phyloP scores from a whole-genome alignment of 768 basidiomycete species.

The Rhodosporidiobolus sp. region DNA sequence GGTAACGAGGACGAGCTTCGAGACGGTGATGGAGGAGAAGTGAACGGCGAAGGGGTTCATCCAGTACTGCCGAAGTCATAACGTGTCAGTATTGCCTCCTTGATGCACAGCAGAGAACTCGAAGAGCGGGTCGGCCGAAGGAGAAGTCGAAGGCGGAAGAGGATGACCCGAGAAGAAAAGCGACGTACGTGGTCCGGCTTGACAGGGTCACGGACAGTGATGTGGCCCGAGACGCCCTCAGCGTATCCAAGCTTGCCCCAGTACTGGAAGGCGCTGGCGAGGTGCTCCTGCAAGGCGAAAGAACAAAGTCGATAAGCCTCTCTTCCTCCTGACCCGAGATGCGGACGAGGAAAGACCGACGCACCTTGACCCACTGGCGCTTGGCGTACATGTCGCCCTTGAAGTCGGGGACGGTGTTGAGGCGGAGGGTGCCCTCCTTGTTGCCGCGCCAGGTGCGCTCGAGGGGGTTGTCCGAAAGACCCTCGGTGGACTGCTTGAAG shows the following conservation, averaged over 20 bases:
- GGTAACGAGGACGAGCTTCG: constrained; percentile 39
- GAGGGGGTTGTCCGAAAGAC: constrained; percentile 12
- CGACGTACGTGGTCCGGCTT: constrained; percentile 25
- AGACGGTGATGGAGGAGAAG: constrained; percentile 35
- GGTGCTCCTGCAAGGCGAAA: constrained; percentile 26
- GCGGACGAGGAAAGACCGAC: not conserved
- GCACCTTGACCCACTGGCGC: constrained; percentile 40
- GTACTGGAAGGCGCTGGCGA: constrained; percentile 41
- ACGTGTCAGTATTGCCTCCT: too few species aligned
- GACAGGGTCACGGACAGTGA: constrained; percentile 32
- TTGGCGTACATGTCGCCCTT: constrained; percentile 23
- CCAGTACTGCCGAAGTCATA: constrained; percentile 24
- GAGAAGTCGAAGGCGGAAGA: not conserved
- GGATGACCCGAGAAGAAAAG: constrained; percentile 7
- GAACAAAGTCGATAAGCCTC: too few species aligned
- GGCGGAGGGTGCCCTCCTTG: constrained; percentile 32
- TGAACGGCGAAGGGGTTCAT: constrained; percentile 43
- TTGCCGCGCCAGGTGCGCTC: constrained; percentile 33
- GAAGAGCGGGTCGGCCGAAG: constrained; percentile 1
- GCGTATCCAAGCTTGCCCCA: constrained; percentile 40
- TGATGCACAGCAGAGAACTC: not conserved
- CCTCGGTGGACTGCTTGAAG: constrained; percentile 7
- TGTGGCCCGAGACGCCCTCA: constrained; percentile 35
- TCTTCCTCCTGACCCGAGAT: too few species aligned
- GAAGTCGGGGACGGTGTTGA: constrained; percentile 31